These are phyloP conservation scores for Dryadomyces quercivorus DNA, from an alignment of 2,329 filamentous ascomycete species.

Conservation along the genomic window DNA sequence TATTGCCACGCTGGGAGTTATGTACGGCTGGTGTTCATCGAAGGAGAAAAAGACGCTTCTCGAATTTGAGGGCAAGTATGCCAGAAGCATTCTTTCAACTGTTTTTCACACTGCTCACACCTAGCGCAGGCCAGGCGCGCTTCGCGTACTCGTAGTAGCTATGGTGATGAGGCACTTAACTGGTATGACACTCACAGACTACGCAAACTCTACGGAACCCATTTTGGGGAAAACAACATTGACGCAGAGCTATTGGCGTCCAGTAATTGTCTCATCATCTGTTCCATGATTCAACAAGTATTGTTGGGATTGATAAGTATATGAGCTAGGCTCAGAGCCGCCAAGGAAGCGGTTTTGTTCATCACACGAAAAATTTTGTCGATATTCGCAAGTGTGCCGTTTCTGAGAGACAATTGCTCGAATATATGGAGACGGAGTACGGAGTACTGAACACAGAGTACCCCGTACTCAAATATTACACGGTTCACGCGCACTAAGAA, in stretches of 20 bases:
- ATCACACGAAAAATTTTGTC: not conserved
- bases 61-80: not conserved
- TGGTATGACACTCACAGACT: not conserved
- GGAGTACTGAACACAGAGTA: no score
- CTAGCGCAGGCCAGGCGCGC: not conserved
- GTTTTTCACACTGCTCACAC: not conserved
- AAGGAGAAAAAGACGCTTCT: not conserved
- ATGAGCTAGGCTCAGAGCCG: not conserved
- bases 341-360: not conserved
- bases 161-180: no score
- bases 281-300: not conserved
- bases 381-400: no score
- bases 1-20: constrained; percentile 1
- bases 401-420: no score
- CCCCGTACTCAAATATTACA: no score
- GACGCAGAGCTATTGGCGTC: not conserved
- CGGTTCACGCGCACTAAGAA: no score
- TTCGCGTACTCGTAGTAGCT: no score
- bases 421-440: no score
- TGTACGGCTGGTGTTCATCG: constrained; percentile 1
- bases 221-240: not conserved
- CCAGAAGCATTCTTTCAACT: not conserved
- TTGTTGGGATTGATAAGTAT: not conserved
- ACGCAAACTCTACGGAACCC: not conserved
- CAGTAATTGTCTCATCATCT: not conserved